phyloP scores from a whole-genome alignment of 108 stramenopile species.

The Parietichytrium sp. region DNA sequence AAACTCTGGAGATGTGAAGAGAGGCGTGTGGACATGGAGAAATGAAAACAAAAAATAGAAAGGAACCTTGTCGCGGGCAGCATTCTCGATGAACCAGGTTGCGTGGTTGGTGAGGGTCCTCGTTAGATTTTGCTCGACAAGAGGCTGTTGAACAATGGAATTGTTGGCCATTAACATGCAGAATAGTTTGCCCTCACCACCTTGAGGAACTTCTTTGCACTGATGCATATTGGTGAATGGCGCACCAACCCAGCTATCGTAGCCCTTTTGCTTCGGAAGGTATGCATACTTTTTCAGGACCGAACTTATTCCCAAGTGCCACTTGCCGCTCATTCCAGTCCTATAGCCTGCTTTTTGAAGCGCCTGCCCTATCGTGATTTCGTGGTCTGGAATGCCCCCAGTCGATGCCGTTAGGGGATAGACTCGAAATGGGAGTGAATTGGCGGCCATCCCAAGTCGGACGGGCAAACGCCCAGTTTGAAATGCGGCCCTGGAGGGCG shows the following conservation, averaged over 20 bases:
- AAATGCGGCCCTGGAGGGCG: conserved; percentile 4
- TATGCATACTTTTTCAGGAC: no score
- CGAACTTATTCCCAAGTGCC: conserved; percentile 31
- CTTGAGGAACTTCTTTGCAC: no score
- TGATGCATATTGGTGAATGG: no score
- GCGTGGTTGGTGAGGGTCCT: not conserved
- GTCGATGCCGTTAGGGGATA: not conserved
- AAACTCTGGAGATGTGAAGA: not conserved
- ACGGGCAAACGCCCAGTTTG: not conserved
- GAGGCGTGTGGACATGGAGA: conserved; percentile 17
- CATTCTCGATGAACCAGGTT: not conserved
- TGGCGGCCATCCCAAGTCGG: conserved; percentile 17
- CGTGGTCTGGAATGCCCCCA: not conserved
- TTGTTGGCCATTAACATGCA: not conserved
- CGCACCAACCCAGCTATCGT: no score
- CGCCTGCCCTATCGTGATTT: not conserved
- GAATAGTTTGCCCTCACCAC: no score
- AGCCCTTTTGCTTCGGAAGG: no score
- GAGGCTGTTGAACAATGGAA: not conserved
- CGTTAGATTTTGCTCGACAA: not conserved
- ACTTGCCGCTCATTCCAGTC: conserved; percentile 26
- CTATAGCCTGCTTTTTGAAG: not conserved
- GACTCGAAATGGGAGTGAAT: not conserved
- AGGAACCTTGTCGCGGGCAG: conserved; percentile 14
- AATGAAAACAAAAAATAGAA: not conserved